Evolutionary conservation across 192 early-diverging fungal species (phyloP), one percentile per base, ranked within the genome.

Genomic region (Funneliformis geosporum): DNA sequence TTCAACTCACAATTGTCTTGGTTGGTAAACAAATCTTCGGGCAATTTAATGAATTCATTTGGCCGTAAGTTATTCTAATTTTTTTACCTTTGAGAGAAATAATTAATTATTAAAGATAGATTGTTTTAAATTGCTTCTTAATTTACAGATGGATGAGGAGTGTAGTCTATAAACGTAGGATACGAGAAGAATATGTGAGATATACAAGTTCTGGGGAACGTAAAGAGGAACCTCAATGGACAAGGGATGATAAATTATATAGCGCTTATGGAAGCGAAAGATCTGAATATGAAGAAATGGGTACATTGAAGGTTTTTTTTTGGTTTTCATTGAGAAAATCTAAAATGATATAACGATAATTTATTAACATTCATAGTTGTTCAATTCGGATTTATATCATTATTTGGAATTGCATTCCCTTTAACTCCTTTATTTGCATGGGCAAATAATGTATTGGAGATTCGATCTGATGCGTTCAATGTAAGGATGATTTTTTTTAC

Each of bases 351-450:
- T 42, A 23, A 0, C 68, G 12, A 33, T 11, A 28, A 9, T 28
- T 55, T 50, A 73, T 84, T 86, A 77, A 39, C 69, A 82, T 38
- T 82, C 79, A 60, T 86, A 77, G 88, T 91, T 11, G 80, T 91
- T 25, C 89, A 92, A 81, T 92, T 91, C 84, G 93, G 92, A 14
- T 93, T 89, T 83, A 86, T 93, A 59, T 84, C 86, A 16, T 79
- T 93, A 55, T 93, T 94, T 82, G 89, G 89, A 16, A 78, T 80
- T 39, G 86, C 89, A 1, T 93, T 92, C 73, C 93, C 93, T 14
- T 80, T 94, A n/a, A 91, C 90, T 6, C 89, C 93, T 5, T 60
- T 91, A 14, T 86, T 93, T 82, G 90, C 92, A 14, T 79, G 87
- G 70, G 8, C 89, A 16, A 88, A 88, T 82, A 92, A 90, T 67